Evolutionary conservation across 2,329 filamentous ascomycete species (phyloP), one percentile per base, ranked within the genome.

Genomic region (Cladophialophora psammophila): DNA sequence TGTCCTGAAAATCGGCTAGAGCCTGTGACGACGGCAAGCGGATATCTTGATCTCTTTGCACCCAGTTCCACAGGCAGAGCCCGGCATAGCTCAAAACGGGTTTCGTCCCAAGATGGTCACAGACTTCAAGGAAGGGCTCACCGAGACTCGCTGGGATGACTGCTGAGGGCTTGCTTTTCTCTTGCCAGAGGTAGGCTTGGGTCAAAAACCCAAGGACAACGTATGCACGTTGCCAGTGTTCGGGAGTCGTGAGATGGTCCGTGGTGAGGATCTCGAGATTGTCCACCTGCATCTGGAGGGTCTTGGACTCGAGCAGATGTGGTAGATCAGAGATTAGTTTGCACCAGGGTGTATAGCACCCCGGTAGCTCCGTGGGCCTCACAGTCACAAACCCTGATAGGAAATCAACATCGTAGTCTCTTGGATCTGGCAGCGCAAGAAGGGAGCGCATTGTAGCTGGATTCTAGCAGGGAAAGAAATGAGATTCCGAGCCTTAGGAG

Each of bases 21-120:
- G 50, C 38, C 32, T 36, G 53, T 32, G 5, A 36, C 53, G 48
- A 35, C 31, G 45, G 13, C 20, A 13, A n/a, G 5, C 2, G 26
- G 7, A 13, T 48, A 9, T 61, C 62, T 26, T 50, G 26, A 12
- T 15, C 35, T 45, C 18, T 26, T 35, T 40, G 40, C 8, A 31
- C 15, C 61, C 57, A 69, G 32, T 69, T 69, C 40, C 54, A 69
- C n/a, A 69, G 59, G 18, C 52, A 66, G 34, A 62, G 32, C 32
- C 63, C 63, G 2, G 60, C 59, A 60, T 66, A 69, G 40, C 59
- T 66, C 2, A 66, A 35, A n/a, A 69, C 64, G 7, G 66, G 66
- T 50, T 31, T 15, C 42, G 57, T 45, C 6, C 66, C 66, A 34
- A 69, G 59, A 55, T 64, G 54, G 13, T 66, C 53, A 26, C 63